phyloP scores from a whole-genome alignment of 2,329 filamentous ascomycete species.

The Colletotrichum orbiculare region DNA sequence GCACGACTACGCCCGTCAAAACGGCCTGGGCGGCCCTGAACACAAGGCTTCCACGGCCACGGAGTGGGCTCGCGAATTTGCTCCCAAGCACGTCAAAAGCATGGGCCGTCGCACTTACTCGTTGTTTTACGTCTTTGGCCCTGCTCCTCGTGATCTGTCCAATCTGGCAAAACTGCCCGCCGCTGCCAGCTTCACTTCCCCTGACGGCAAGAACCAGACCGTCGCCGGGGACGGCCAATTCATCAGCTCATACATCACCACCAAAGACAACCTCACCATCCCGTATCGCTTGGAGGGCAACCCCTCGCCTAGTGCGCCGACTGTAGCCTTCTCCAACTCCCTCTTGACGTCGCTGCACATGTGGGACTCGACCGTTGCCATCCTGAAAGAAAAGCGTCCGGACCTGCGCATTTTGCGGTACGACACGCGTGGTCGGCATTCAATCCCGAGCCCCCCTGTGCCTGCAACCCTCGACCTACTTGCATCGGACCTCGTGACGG shows the following conservation, averaged over 20 bases:
- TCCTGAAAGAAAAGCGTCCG: constrained; percentile 69
- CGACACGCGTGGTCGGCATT: constrained; percentile 76
- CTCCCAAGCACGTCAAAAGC: constrained; percentile 66
- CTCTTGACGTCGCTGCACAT: constrained; percentile 82
- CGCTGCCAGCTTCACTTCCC: constrained; percentile 61
- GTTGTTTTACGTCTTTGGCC: constrained; percentile 84
- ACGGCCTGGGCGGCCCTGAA: constrained; percentile 74
- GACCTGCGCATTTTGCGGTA: constrained; percentile 81
- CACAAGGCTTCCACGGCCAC: constrained; percentile 73
- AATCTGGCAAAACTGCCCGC: constrained; percentile 63
- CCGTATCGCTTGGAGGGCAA: constrained; percentile 83
- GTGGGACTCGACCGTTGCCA: constrained; percentile 79
- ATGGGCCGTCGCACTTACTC: constrained; percentile 72
- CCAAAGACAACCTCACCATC: constrained; percentile 74
- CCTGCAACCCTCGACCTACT: constrained; percentile 73
- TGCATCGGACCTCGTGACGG: constrained; percentile 71
- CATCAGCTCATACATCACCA: constrained; percentile 75
- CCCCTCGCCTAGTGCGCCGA: constrained; percentile 72
- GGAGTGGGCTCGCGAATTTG: constrained; percentile 69
- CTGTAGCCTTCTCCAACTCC: constrained; percentile 82
- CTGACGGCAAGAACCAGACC: constrained; percentile 67
- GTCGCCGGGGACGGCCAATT: constrained; percentile 59
- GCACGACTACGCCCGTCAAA: constrained; percentile 77
- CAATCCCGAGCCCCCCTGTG: constrained; percentile 56
- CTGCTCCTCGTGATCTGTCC: constrained; percentile 75